Evolutionary conservation across 83 land plant species (phyloP), one percentile per base, ranked within the genome.

Genomic region (Larix sibirica): DNA sequence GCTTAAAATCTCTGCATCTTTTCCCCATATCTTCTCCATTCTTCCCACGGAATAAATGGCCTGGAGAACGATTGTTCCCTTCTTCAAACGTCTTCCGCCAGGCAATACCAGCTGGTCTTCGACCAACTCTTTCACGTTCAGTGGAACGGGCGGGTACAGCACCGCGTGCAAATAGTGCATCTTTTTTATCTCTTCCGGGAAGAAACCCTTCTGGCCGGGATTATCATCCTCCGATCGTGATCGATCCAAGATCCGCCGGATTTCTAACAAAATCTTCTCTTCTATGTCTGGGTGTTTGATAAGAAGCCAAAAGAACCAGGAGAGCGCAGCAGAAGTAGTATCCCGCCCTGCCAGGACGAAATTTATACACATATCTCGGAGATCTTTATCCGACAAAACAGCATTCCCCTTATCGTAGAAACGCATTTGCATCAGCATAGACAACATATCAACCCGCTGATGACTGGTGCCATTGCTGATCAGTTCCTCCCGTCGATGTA

Each of bases 281-380:
- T 84, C 76, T 2, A 68, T 77, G 4, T 10, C 33, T 17, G 83
- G 85, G 58, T 84, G 44, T 59, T 36, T 4, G 18, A 71, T 56
- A 9, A 84, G 40, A 1, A 58, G 8, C 64, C 83, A 71, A n/a
- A 84, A 84, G 62, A 84, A 80, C 85, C 85, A 84, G 16, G 83
- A 16, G 13, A 84, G 44, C 3, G 77, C 82, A 0, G 36, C 85
- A 20, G 80, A 76, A 17, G 67, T 61, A 21, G 81, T 77, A 18
- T 83, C 84, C 0, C 81, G 40, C 10, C 84, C 84, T n/a, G 84
- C 84, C 2, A 83, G 81, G 1, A 77, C 80, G 28, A 64, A 61
- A 13, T 80, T 83, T 6, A 83, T 76, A 40, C 54, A 40, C 54
- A 77, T 77, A 23, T 83, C 84, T 31, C 79, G 83, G 17, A 71